A percentile compares a stretch with the other conserved stretches of the same genome.
Conservation (phyloP, 495 filamentous ascomycete species). For the Aspergillus funiculosus region DNA sequence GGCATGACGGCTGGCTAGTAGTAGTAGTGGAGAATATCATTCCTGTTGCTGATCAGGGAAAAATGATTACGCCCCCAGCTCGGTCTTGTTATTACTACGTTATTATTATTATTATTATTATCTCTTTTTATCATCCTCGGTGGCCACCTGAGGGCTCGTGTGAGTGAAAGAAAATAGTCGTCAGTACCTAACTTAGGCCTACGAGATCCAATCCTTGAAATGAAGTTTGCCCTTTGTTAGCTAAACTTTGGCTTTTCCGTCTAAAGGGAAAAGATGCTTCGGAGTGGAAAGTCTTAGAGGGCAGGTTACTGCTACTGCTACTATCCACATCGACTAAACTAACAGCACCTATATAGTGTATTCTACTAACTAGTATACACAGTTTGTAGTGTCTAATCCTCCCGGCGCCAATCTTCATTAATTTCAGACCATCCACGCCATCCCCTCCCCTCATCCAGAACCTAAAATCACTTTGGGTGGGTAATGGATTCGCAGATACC, state of each 20-base stretch:
- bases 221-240: neutral
- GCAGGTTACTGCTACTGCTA: neutral
- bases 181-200: conserved; percentile 20
- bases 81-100: conserved; percentile 4
- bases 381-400: conserved; percentile 22
- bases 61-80: conserved; percentile 3
- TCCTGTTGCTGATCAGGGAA: conserved; percentile 8
- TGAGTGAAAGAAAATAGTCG: conserved; percentile 16
- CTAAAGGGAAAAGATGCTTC: neutral
- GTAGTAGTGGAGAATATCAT: neutral
- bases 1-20: conserved; percentile 8
- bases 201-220: conserved; percentile 15
- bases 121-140: conserved; percentile 6
- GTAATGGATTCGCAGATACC: conserved; percentile 6
- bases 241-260: conserved; percentile 10
- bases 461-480: conserved; percentile 12
- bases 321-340: conserved; percentile 5
- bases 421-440: conserved; percentile 18
- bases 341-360: too few species aligned
- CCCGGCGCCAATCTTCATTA: conserved; percentile 25
- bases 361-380: too few species aligned
- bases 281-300: neutral
- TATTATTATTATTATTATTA: conserved; percentile 5
- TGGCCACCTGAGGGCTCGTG: conserved; percentile 11
- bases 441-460: conserved; percentile 11